Percentiles rank a stretch among this genome's conserved stretches.
Conservation (phyloP, 257 asterid species). For the Paraleonurus japonicus region DNA sequence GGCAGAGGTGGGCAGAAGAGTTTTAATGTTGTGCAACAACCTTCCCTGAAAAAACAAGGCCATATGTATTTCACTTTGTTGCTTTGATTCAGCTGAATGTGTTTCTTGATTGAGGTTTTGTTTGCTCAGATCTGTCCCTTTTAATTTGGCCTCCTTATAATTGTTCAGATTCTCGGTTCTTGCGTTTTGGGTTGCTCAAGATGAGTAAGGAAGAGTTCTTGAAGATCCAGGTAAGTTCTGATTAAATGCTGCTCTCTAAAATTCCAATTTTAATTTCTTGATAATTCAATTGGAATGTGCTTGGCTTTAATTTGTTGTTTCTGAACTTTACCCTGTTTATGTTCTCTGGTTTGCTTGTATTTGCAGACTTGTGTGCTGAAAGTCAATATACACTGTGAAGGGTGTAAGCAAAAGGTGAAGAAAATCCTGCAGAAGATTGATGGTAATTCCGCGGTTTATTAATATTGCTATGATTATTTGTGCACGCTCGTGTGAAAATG, state of each 20-base stretch:
- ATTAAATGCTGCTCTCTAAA: background rate
- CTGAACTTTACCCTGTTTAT: constrained; percentile 43
- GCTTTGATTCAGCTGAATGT: constrained; percentile 12
- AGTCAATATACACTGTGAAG: constrained; percentile 96
- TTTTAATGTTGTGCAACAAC: constrained; percentile 65
- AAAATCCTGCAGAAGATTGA: constrained; percentile 94
- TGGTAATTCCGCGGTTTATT: constrained; percentile 48
- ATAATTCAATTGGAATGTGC: no score
- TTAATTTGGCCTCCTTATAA: constrained; percentile 20
- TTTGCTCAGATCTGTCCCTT: constrained; percentile 53
- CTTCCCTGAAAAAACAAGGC: constrained; percentile 25
- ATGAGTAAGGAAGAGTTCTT: constrained; percentile 96
- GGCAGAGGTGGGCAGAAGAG: constrained; percentile 34
- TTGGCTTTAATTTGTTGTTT: no score
- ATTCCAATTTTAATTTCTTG: constrained; percentile 21
- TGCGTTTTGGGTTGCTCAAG: constrained; percentile 29
- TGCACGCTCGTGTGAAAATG: no score
- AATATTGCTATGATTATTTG: no score
- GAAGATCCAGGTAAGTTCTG: constrained; percentile 81
- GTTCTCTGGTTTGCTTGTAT: constrained; percentile 55
- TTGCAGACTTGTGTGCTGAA: constrained; percentile 92
- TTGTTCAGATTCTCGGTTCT: constrained; percentile 17
- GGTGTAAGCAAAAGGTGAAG: constrained; percentile 88
- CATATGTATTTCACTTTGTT: constrained; percentile 14
- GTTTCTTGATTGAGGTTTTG: constrained; percentile 9